Percentiles rank a stretch among this genome's conserved stretches.
These are phyloP conservation scores for Astraeus odoratus DNA, from an alignment of 768 basidiomycete genomes.

Conservation along the genomic window DNA sequence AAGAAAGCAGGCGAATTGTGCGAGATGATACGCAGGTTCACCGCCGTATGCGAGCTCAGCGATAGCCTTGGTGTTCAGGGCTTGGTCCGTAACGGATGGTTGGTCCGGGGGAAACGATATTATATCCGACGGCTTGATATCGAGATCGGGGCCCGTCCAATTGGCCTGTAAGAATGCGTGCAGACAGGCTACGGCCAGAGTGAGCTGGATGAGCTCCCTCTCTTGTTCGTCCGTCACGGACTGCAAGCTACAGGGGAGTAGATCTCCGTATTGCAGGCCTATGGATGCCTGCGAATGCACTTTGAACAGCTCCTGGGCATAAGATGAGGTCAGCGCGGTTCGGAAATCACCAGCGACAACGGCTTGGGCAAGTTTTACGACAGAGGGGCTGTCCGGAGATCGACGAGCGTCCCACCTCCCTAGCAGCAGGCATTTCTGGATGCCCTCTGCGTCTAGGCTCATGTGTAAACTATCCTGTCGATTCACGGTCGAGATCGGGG, in stretches of 20 bases:
- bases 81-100: constrained; percentile 34
- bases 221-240: constrained; percentile 31
- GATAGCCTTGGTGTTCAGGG: constrained; percentile 60
- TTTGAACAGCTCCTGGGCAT: constrained; percentile 36
- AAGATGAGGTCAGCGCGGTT: constrained; percentile 40
- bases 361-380: constrained; percentile 40
- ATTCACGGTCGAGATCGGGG: too few species aligned
- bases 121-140: constrained; percentile 40
- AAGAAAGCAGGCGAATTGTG: constrained; percentile 60
- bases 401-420: constrained; percentile 37
- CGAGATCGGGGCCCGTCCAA: constrained; percentile 91
- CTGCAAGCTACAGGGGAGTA: constrained; percentile 26
- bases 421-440: constrained; percentile 54
- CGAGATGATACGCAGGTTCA: constrained; percentile 94
- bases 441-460: constrained; percentile 16
- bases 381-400: constrained; percentile 15
- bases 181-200: constrained; percentile 70
- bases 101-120: constrained; percentile 30
- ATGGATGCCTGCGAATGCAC: constrained; percentile 25
- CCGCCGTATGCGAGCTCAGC: constrained; percentile 76
- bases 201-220: constrained; percentile 50
- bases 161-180: constrained; percentile 91
- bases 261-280: constrained; percentile 32
- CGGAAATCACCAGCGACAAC: constrained; percentile 57
- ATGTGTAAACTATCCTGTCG: too few species aligned